A percentile compares a stretch with the other conserved stretches of the same genome.
Conservation (phyloP, 345 rosid genomes). For the Brassica juncea region DNA sequence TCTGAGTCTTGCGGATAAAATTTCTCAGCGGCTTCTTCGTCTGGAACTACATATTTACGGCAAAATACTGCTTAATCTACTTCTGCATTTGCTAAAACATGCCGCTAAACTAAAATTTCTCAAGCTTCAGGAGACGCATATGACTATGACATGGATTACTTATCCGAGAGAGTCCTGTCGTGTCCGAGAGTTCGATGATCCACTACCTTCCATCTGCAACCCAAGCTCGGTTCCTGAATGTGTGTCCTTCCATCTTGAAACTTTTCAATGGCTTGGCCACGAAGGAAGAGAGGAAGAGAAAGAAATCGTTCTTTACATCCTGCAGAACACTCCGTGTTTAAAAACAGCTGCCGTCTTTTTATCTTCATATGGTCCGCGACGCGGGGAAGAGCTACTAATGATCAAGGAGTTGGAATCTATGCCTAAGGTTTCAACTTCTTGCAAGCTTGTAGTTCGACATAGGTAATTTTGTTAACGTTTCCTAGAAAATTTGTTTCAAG, state of each 20-base stretch:
- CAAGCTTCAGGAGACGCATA: background rate
- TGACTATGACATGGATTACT: background rate
- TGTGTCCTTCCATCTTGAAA: background rate
- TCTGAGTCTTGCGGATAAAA: background rate
- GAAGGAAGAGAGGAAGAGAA: background rate
- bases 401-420: constrained; percentile 12
- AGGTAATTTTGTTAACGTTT: background rate
- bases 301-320: background rate
- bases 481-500: too few species aligned
- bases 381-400: background rate
- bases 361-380: background rate
- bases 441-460: background rate
- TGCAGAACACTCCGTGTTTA: background rate
- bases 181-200: background rate
- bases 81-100: background rate
- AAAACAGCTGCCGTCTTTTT: constrained; percentile 14
- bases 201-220: background rate
- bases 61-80: background rate
- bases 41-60: background rate
- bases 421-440: constrained; percentile 10
- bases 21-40: background rate
- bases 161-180: background rate
- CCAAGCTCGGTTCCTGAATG: constrained; percentile 9
- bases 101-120: background rate
- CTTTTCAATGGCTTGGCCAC: background rate